Base-by-base conservation (phyloP, 495 filamentous ascomycete genomes). In the Xylaria curta region DNA sequence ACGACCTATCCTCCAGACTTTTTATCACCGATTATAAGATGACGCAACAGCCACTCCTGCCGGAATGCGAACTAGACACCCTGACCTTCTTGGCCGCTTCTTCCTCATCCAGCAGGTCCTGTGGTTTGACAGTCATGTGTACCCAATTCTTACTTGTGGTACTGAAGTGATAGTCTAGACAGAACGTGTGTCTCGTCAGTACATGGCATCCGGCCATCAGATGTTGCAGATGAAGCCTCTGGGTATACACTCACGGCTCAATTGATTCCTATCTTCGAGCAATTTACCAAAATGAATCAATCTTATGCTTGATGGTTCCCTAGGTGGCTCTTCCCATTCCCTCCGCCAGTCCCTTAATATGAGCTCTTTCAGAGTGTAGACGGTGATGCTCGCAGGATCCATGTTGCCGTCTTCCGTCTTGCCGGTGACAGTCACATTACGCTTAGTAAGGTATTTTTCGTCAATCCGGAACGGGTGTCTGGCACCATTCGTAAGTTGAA, bases 41-140 rank as follows among this genome's bases (percentile, higher is more conserved):
- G 63, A 97, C 92, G 65, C 95, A 89, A 81, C 94, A 97, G 66
- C 92, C 90, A 76, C 92, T 93, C 21, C 91, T 87, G 10, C 92
- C 86, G 67, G 87, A 88, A 46, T 89, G 82, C 62, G 90, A 84
- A 38, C 79, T 81, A 51, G 85, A 84, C 51, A 87, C 82, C 82
- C 97, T 97, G 44, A 88, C 84, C 31, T 87, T 90, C 79, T 94
- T 94, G 46, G 89, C 89, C 15, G 83, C 82, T 71, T 97, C 94
- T 78, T 95, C 94, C 77, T 97, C 94, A 71, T 97, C 94, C 69
- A 95, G 87, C 70, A 96, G 85, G 72, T 97, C 94, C 80, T 94
- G 91, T 2, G 94, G 94, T 75, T 92, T 92, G 68, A 97, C 88
- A 26, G 93, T 96, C 94, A 97, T 97, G 82, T 97, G 94, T 17